Evolutionary conservation across 163 green algal genomes (phyloP), one percentile per base, ranked within the genome.

Genomic region (Coccomyxa subellipsoidea): DNA sequence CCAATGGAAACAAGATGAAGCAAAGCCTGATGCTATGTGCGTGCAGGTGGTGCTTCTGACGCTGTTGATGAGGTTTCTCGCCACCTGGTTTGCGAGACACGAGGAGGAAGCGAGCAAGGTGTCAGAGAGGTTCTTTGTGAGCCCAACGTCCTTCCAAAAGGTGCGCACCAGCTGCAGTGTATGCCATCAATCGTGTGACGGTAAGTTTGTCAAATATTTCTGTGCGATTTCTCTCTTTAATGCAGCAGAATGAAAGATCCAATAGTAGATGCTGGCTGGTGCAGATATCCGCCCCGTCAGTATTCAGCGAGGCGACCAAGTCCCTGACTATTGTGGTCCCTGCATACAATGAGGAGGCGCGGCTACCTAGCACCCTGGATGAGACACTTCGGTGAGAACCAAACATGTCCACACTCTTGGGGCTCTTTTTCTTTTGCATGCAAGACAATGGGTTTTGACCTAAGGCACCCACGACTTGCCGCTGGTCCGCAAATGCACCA

Each of bases 271-370:
- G 15, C 27, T 73, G 27, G 37, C 25, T 69, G 69, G 4, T 76
- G 34, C 86, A 90, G 83, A 73, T 87, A 1, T 73, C 85, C 10
- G 77, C 54, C 7, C 90, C 93, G 0, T 95, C 90, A 15, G 85
- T 97, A 9, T 91, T 92, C 37, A 79, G 80, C 35, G 81, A 92
- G 25, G 77, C 93, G 4, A 93, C 88, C 27, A 96, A 96, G 83
- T 89, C 89, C 6, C 85, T 99, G 38, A 95, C 91, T 0, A 84
- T 98, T 9, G 87, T 99, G 0, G 88, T 98, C 3, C 96, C 96
- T 27, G 95, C 96, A 1, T 99, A 96, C 87, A 98, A 99, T 81
- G 96, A 99, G 85, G 88, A 96, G 87, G 86, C 92, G n/a, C 86
- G 96, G 1, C 87, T 99, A 47, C 85, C 90, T 2, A 82, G 85